Base-by-base conservation (phyloP, 2,329 filamentous ascomycete genomes). In the Calonectria hongkongensis region DNA sequence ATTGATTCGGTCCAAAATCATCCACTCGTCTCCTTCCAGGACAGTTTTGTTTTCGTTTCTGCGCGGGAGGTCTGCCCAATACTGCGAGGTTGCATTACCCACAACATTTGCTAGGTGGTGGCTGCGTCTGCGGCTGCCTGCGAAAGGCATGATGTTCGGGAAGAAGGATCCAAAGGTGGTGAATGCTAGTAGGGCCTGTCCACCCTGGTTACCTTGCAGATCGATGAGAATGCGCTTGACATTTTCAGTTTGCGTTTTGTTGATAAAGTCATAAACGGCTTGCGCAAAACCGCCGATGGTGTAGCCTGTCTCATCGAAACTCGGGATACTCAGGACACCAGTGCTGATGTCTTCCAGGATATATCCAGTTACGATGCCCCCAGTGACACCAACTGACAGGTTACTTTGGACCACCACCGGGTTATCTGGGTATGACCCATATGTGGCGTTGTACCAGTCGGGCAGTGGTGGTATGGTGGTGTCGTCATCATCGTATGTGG, bases 71-170 rank as follows among this genome's bases (percentile, higher is more conserved):
- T 21, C 21, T 21, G 51, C 2, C 51, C 51, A 56, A 15, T 33
- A 56, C 18, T 8, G n/a, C 2, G 51, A 36, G 18, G 28, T 56
- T 13, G 51, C 30, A 18, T 36, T 39, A 30, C 51, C 51, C 3
- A 56, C 51, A 4, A 56, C 28, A 56, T 56, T 7, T 13, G 51
- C 51, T 6, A 56, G 18, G 4, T 4, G 51, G 2, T 56, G 51
- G 13, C 51, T 56, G 6, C 51, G 51, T 18, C 51, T 36, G 28
- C 51, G 51, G 12, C 51, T 56, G 18, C 51, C 51, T 4, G 51
- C 51, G 7, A 56, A 56, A 15, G 56, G 56, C 56, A 41, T 41
- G 21, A 43, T 62, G 13, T 62, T 62, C 15, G 56, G 56, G 2
- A 62, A 62, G 21, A 62, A 62, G 6, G 21, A 28, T 4, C 56